Evolutionary conservation across 192 early-diverging fungal genomes (phyloP), one percentile per base, ranked within the genome.

Genomic region (Backusella psychrophila): DNA sequence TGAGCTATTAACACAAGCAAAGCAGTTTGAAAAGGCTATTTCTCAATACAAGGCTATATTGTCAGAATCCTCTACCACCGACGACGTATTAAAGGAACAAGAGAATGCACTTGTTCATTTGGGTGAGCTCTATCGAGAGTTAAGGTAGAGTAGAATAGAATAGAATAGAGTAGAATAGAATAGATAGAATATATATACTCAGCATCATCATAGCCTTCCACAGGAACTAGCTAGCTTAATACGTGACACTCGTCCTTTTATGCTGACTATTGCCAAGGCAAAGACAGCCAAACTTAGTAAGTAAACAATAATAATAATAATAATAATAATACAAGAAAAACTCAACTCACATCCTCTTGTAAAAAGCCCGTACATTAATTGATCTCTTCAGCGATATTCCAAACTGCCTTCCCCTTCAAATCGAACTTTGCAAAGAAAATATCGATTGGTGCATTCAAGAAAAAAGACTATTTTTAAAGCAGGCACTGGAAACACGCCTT

Each of bases 251-350:
- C 91, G 91, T 52, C 75, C 85, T 6, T 88, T 94, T 79, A 93
- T 99, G 70, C 84, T 89, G 21, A 87, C 88, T 41, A 93, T 98
- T 46, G 92, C 96, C 26, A 96, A 96, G 81, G 98, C 98, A 66
- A 99, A 99, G 89, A 94, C 96, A 6, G 95, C 98, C 34, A 99
- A 96, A 84, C 91, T 96, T 56, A 88, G 94, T 95, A 85, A 52
- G 88, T 33, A 33, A 33, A 33, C 1, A 33, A 33, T 33, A 33
- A 1, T 31, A 31, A 29, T 29, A 29, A 29, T 29, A 29, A 29
- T 29, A 29, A 29, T 29, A 29, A 33, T 33, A 33, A 33, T 33
- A 33, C 1, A 41, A 39, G 35, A 36, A 4, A 75, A 17, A 8
- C 0, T 2, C 33, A 33, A 29, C n/a, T 21, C 6, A 19, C 19